A percentile compares a stretch with the other conserved stretches of the same genome.
phyloP scores from a whole-genome alignment of 179 eudicot genomes.

The Pouteria campechiana region DNA sequence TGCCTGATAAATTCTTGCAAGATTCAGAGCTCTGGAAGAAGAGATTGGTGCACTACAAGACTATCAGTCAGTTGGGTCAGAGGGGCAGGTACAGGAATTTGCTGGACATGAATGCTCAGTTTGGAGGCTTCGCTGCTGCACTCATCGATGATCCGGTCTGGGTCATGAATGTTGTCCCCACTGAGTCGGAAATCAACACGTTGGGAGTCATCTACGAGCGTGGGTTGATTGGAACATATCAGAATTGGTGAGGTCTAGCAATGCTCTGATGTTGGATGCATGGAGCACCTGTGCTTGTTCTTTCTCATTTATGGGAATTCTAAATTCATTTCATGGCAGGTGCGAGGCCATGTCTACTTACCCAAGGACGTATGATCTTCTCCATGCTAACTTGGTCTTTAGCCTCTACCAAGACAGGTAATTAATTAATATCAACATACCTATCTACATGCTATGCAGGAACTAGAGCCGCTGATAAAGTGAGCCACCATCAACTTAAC shows the following conservation, averaged over 20 bases:
- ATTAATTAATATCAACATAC: neutral
- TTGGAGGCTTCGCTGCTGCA: conserved; percentile 89
- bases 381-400: conserved; percentile 68
- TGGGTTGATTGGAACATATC: conserved; percentile 87
- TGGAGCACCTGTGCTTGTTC: no score
- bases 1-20: conserved; percentile 30
- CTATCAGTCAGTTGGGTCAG: conserved; percentile 48
- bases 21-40: conserved; percentile 39
- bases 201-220: conserved; percentile 76
- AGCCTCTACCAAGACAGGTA: conserved; percentile 60
- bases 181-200: conserved; percentile 56
- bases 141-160: conserved; percentile 63
- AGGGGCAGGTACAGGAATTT: conserved; percentile 68
- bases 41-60: conserved; percentile 53
- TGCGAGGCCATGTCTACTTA: conserved; percentile 93
- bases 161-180: conserved; percentile 93
- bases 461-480: no score
- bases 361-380: conserved; percentile 72
- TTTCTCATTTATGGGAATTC: neutral
- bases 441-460: no score
- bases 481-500: no score
- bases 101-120: conserved; percentile 74
- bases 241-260: conserved; percentile 51
- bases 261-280: neutral
- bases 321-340: conserved; percentile 22